These are phyloP conservation scores for Mariannaea elegans DNA, from an alignment of 2,329 filamentous ascomycete genomes.

Conservation along the genomic window DNA sequence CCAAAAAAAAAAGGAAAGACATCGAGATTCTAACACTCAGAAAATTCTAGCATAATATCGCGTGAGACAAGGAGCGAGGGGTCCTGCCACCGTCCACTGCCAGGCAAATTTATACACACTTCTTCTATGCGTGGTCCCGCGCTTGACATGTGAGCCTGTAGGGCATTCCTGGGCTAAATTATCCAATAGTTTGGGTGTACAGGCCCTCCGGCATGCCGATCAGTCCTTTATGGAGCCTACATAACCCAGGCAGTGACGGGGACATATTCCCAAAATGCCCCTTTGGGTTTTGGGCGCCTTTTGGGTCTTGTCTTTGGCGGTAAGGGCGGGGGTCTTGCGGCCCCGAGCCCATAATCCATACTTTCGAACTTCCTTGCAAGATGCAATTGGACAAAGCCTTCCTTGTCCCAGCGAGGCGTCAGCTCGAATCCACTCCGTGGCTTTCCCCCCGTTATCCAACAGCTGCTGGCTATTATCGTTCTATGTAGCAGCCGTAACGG, in stretches of 20 bases:
- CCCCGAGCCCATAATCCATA: slow-evolving; percentile 19
- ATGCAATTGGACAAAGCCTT: slow-evolving; percentile 32
- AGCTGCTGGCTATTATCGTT: slow-evolving; percentile 33
- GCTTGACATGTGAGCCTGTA: slow-evolving; percentile 42
- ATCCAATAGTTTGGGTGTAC: slow-evolving; percentile 32
- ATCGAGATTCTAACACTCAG: slow-evolving; percentile 28
- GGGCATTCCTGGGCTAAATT: slow-evolving; percentile 31
- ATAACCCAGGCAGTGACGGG: slow-evolving; percentile 19
- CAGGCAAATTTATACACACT: slow-evolving; percentile 30
- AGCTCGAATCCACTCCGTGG: slow-evolving; percentile 39
- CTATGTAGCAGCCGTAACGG: slow-evolving; percentile 17
- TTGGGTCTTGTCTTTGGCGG: slow-evolving; percentile 26
- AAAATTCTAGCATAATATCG: slow-evolving; percentile 30
- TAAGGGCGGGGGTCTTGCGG: slow-evolving; percentile 39
- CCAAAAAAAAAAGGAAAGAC: slow-evolving; percentile 1
- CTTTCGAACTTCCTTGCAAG: slow-evolving; percentile 30
- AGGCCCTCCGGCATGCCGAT: slow-evolving; percentile 36
- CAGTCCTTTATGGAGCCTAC: slow-evolving; percentile 32
- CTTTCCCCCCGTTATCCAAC: slow-evolving; percentile 35
- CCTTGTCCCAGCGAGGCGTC: slow-evolving; percentile 29
- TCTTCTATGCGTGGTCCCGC: slow-evolving; percentile 30
- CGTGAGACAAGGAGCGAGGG: slow-evolving; percentile 28
- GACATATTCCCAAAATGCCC: slow-evolving; percentile 27
- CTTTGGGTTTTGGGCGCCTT: slow-evolving; percentile 21
- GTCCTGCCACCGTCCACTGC: background rate